Conservation (phyloP, 2,329 filamentous ascomycete species). For the Colletotrichum magnum region DNA sequence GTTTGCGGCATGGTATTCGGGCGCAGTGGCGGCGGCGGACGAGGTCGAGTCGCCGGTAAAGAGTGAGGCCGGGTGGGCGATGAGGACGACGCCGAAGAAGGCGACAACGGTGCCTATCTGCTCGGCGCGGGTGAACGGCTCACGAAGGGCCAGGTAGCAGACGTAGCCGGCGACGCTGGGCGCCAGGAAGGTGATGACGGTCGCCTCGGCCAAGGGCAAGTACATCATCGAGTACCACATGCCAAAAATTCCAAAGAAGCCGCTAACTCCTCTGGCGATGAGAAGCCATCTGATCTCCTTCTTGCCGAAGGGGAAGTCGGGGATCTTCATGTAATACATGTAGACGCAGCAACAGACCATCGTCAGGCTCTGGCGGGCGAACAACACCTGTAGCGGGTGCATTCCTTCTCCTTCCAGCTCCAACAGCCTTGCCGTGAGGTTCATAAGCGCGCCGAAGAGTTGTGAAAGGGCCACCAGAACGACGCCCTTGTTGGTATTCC, state of each 20-base stretch:
- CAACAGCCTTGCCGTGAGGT: constrained; percentile 82
- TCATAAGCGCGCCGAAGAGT: constrained; percentile 89
- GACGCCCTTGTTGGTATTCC: constrained; percentile 77
- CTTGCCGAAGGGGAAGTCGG: constrained; percentile 79
- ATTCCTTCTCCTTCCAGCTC: constrained; percentile 80
- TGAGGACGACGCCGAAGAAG: constrained; percentile 84
- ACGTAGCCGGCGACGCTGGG: constrained; percentile 85
- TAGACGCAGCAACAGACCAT: constrained; percentile 76
- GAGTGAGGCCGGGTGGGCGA: constrained; percentile 78
- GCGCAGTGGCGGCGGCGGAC: constrained; percentile 32
- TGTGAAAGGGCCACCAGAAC: constrained; percentile 81
- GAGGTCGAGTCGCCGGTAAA: constrained; percentile 54
- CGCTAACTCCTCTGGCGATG: constrained; percentile 76
- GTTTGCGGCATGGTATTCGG: constrained; percentile 34
- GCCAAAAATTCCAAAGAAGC: constrained; percentile 85
- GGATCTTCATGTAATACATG: constrained; percentile 79
- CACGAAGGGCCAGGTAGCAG: constrained; percentile 80
- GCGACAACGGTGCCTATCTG: constrained; percentile 83
- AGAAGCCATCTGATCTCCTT: constrained; percentile 78
- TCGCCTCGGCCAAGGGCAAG: constrained; percentile 87
- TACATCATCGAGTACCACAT: constrained; percentile 80
- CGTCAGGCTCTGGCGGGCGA: constrained; percentile 84
- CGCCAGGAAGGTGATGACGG: constrained; percentile 88
- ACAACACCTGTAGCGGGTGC: constrained; percentile 88
- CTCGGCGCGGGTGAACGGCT: constrained; percentile 84